A percentile compares a stretch with the other conserved stretches of the same genome.
Conservation (phyloP, 2,329 filamentous ascomycete species). For the Aspergillus sergii region DNA sequence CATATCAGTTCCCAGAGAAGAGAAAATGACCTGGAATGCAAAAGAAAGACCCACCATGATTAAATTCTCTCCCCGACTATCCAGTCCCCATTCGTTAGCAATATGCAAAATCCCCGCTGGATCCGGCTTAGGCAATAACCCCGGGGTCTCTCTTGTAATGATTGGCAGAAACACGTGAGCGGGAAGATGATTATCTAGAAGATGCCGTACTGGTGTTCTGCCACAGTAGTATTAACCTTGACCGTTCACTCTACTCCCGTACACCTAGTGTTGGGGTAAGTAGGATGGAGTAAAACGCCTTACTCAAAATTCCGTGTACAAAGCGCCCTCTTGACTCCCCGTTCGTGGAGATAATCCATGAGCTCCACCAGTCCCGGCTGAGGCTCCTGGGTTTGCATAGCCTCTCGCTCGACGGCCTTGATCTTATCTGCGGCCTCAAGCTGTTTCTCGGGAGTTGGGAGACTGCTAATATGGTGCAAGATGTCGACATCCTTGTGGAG, state of each 20-base stretch:
- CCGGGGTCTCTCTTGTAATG: constrained; percentile 77
- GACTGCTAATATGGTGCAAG: constrained; percentile 78
- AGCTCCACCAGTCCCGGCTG: constrained; percentile 77
- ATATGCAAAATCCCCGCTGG: constrained; percentile 89
- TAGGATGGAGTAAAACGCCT: constrained; percentile 16
- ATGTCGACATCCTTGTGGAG: constrained; percentile 76
- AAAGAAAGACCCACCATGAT: constrained; percentile 36
- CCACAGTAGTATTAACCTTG: neutral
- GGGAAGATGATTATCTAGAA: constrained; percentile 70
- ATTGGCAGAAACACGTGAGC: constrained; percentile 72
- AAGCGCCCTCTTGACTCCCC: constrained; percentile 73
- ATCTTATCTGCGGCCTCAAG: constrained; percentile 71
- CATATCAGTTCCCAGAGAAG: neutral
- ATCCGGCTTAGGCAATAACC: constrained; percentile 72
- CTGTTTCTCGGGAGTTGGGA: constrained; percentile 63
- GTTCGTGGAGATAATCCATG: constrained; percentile 78
- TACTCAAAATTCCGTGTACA: constrained; percentile 93
- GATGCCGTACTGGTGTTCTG: constrained; percentile 46
- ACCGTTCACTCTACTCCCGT: neutral
- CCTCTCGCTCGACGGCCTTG: constrained; percentile 74
- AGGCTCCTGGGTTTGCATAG: constrained; percentile 78
- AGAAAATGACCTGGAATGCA: neutral
- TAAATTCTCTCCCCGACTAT: constrained; percentile 45
- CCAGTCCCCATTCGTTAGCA: constrained; percentile 71
- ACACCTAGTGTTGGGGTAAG: neutral